Base-by-base conservation (phyloP, 345 rosid species). In the Populus nigra region DNA sequence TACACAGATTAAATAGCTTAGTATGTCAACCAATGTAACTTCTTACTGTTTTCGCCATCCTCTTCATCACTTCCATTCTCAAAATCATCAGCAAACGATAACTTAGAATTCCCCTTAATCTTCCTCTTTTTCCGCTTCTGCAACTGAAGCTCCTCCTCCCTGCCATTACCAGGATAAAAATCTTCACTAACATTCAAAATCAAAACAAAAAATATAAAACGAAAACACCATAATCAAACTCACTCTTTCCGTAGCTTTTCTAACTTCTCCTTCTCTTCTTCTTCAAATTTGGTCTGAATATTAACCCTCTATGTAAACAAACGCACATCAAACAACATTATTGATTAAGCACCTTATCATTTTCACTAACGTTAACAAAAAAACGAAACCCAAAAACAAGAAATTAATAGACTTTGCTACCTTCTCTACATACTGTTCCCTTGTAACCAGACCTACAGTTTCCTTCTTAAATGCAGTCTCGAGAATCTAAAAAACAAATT, bases 391-490 rank as follows among this genome's bases (percentile, higher is more conserved):
- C 23, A 12, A 39, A 63, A 49, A 49, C 2, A 2, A 5, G 59
- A 39, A 2, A 13, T 29, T 1, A 62, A 5, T 27, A 53, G n/a
- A 66, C 22, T 16, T 35, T 13, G 41, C 78, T 84, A 96, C 99
- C 98, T 96, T 96, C 89, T 96, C 99, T 45, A 96, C 99, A 79
- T 94, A 96, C 80, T 96, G 93, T 80, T 96, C 99, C 79, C 97
- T 87, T 17, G 99, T 96, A 43, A 96, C 99, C 81, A 96, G 87
- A 77, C 98, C 98, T 4, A 96, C 94, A 20, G 99, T 96, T 81
- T 96, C 98, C 88, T 91, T 96, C 93, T 96, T 96, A 80, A 96
- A 96, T 25, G 98, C 99, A 76, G 97, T 92, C 84, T 96, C 99
- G 23, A 93, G 94, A 83, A 92, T 96, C 99, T 96, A 70, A 43